These are phyloP conservation scores for Catenaria anguillulae DNA, from an alignment of 371 early-diverging fungal genomes.

Conservation along the genomic window DNA sequence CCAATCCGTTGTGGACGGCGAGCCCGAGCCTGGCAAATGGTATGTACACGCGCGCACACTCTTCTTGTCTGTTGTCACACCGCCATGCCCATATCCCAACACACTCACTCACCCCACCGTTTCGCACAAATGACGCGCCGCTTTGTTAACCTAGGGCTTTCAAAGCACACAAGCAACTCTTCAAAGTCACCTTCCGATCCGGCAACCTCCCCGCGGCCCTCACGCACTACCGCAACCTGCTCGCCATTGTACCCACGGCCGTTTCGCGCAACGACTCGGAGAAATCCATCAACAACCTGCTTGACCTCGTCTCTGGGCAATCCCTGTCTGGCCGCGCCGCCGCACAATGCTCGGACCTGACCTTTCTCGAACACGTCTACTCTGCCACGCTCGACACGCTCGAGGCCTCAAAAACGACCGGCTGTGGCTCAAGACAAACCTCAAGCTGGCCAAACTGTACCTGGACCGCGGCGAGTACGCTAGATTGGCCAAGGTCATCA, in stretches of 20 bases:
- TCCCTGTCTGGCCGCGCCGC: constrained; percentile 7
- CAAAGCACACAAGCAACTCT: constrained; percentile 85
- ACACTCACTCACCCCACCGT: too few relatives aligned
- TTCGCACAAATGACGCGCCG: too few relatives aligned
- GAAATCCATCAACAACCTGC: constrained; percentile 86
- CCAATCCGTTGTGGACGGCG: constrained; percentile 61
- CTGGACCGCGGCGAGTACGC: constrained; percentile 67
- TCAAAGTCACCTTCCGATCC: constrained; percentile 64
- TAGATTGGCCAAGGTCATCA: constrained; percentile 41
- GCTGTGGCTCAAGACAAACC: constrained; percentile 76
- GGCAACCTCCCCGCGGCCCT: constrained; percentile 43
- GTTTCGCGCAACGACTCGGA: constrained; percentile 86
- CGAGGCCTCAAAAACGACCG: constrained; percentile 71
- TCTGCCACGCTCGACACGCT: constrained; percentile 55
- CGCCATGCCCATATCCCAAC: too few relatives aligned
- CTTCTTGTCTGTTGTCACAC: too few relatives aligned
- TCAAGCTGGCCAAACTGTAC: constrained; percentile 79
- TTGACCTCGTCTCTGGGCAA: constrained; percentile 57
- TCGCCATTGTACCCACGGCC: constrained; percentile 62
- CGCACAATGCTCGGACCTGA: constrained; percentile 39
- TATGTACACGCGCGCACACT: constrained; percentile 19
- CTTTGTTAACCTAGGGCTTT: constrained; percentile 55
- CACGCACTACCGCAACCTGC: constrained; percentile 53
- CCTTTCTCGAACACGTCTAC: constrained; percentile 72
- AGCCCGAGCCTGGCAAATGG: constrained; percentile 73